Base-by-base conservation (phyloP, 2,329 filamentous ascomycete species). In the Clonostachys rosea region DNA sequence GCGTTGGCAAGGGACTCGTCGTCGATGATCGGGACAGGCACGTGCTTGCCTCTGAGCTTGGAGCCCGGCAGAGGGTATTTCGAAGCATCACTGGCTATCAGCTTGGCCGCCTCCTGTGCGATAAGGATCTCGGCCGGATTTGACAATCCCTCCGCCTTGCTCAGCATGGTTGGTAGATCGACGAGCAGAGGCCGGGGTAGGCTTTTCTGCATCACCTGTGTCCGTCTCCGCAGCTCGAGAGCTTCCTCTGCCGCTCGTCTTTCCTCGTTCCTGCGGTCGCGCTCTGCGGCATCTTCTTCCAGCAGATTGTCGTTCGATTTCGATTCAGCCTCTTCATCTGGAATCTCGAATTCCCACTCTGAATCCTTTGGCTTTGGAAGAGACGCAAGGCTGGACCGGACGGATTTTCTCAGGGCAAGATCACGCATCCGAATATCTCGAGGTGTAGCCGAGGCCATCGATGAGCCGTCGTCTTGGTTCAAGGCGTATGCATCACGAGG, bases 301-400 rank as follows among this genome's bases (percentile, higher is more conserved):
- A 77, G 58, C 46, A 81, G 74, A 20, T 76, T 70, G 5, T 68
- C 68, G 3, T 61, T 56, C n/a, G 60, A 57, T 24, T 51, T 65
- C 4, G 70, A 59, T 55, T 94, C 89, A 51, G 79, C 73, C 52
- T 87, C 77, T 53, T 96, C 91, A 39, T 95, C 90, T 0, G 92
- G 92, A 34, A 95, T 71, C 62, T 96, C 92, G 42, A 97, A 81
- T 56, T 97, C 94, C 86, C 89, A 97, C 54, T 96, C 91, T 0
- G 83, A 87, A 60, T 96, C 90, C 60, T 95, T 96, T 1, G 94
- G 94, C 60, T 89, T 95, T 1, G 94, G 94, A 14, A 99, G 75
- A 18, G 89, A 83, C 5, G 89, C 80, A n/a, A 99, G 79, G 40
- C 86, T 81, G 44, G 80, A 76, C 50, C 82, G 82, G 7, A 99